Base-by-base conservation (phyloP, 2,329 filamentous ascomycete species). In the Colletotrichum sp. region DNA sequence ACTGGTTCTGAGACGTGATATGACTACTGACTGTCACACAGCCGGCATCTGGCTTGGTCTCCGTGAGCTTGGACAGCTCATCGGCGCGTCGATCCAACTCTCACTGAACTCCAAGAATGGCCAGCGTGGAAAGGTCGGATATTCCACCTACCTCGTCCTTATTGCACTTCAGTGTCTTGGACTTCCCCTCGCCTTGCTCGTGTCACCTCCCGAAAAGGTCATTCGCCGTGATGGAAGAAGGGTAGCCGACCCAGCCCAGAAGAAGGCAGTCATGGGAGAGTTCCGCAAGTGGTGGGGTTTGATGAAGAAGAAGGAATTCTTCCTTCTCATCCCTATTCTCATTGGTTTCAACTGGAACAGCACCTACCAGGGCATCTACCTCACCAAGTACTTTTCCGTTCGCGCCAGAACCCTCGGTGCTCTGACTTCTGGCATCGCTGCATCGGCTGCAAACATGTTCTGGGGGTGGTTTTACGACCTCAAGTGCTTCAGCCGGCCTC, bases 1-100 rank as follows among this genome's bases (percentile, higher is more conserved):
- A 2, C 12, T 26, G 3, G 3, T 24, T n/a, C 6, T 0, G 1
- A 26, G 4, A 18, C 8, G 5, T 65, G 8, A 18, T 26, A 9
- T 3, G 0, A 0, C 16, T 39, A 2, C 63, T 73, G n/a, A 49
- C 6, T 12, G n/a, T 12, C 32, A 15, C 0, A 44, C 30, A 84
- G 85, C 87, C 57, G 88, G 87, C 3, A 90, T 90, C 44, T 90
- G 89, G 89, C 86, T 90, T 6, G 87, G 88, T 8, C 85, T 90
- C 9, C 86, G 88, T 8, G 88, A 90, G 73, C 84, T 90, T 9
- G 89, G 89, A 1, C 89, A 89, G 71, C 84, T 91, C 26, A 88
- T 90, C 70, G 89, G 89, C 3, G 85, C 87, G 4, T 87, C 88
- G 0, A 89, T 90, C 34, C 87, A 89, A 30, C 84, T 90, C 0